Base-by-base conservation (phyloP, 345 rosid species). In the Murraya koenigii region DNA sequence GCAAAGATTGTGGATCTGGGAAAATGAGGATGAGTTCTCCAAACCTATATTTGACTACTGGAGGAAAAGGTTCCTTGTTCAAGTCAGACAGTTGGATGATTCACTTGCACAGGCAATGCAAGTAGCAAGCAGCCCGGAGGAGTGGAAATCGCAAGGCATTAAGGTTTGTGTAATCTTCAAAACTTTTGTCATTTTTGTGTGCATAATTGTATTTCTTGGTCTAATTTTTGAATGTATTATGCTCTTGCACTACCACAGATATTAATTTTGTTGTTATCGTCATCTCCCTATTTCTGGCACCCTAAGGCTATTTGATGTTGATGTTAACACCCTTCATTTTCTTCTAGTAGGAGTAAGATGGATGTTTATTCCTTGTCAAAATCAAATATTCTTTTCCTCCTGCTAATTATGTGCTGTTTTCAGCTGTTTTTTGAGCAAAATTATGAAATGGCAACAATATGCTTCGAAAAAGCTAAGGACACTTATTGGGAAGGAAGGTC, bases 1-100 rank as follows among this genome's bases (percentile, higher is more conserved):
- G 75, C 92, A 87, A 66, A 82, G 94, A 36, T 75, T 88, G 62
- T 88, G 88, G 90, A 84, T 90, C 26, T 83, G 86, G 76, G 94
- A 90, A 65, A 83, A 83, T 36, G 6, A 32, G 1, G 79, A 80
- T 74, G 91, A 86, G 28, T 41, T 81, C 30, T 81, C 86, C 0
- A 75, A 76, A 67, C 87, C 89, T 8, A 74, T 87, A 78, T 80
- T 86, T 30, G 78, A 84, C 44, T 80, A 72, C 19, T 84, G 89
- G 89, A 82, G 39, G 76, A 76, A 70, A 68, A 76, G 41, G 69
- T 41, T 54, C 23, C 85, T 89, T 60, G 79, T 89, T n/a, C 80
- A 85, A 78, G 81, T 80, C 2, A 72, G 82, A 67, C 71, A 69
- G 72, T 62, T 84, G 61, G 89, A 89, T 77, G 79, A 74, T 54